phyloP scores from a whole-genome alignment of 179 eudicot species.

The Spinacia oleracea region DNA sequence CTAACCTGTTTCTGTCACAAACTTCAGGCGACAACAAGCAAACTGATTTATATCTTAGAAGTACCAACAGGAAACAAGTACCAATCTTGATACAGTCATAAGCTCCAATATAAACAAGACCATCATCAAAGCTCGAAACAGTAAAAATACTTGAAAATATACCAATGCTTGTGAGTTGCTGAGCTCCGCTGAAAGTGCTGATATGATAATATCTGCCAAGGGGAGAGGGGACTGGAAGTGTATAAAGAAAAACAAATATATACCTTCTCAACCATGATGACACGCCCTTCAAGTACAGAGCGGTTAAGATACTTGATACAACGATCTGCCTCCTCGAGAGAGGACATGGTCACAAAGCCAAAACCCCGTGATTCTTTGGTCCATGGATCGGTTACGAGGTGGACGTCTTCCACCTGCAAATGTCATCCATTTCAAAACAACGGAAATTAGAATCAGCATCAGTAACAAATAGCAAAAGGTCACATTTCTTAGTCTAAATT shows the following conservation, averaged over 20 bases:
- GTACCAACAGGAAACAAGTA: slow-evolving; percentile 13
- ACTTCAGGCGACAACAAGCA: slow-evolving; percentile 65
- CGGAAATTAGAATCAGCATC: neutral
- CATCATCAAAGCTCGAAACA: neutral
- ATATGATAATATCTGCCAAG: neutral
- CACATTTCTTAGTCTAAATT: neutral
- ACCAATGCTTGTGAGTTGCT: neutral
- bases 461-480: neutral
- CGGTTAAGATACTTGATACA: slow-evolving; percentile 77
- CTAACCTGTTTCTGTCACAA: slow-evolving; percentile 82
- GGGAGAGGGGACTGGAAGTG: neutral
- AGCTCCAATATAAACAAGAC: slow-evolving; percentile 8
- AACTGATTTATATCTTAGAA: slow-evolving; percentile 46
- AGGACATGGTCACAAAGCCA: slow-evolving; percentile 92
- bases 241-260: neutral
- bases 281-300: slow-evolving; percentile 91
- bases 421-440: neutral
- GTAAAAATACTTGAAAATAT: neutral
- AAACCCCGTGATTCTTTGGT: slow-evolving; percentile 88
- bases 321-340: slow-evolving; percentile 64
- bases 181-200: neutral
- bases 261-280: slow-evolving; percentile 97
- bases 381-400: slow-evolving; percentile 91
- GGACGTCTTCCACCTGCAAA: slow-evolving; percentile 74
- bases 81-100: slow-evolving; percentile 23